These are phyloP conservation scores for Butyriboletus loyo DNA, from an alignment of 768 basidiomycete species.

Conservation along the genomic window DNA sequence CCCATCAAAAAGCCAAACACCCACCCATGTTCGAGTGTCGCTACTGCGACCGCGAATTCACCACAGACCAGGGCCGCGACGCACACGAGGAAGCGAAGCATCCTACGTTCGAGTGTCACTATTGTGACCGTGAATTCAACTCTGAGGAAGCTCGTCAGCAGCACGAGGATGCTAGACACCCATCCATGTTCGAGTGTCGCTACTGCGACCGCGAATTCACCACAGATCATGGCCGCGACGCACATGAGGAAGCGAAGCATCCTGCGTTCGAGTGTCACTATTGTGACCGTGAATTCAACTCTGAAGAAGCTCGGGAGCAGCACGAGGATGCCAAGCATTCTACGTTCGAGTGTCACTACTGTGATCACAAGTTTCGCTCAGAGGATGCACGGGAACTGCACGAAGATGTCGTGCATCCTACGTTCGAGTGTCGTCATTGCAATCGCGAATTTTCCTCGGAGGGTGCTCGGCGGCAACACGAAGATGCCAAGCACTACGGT, in stretches of 20 bases:
- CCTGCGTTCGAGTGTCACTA: neutral
- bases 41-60: neutral
- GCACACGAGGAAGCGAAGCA: neutral
- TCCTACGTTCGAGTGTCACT: neutral
- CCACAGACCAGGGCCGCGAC: constrained; percentile 1
- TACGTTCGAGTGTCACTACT: neutral
- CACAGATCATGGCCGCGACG: constrained; percentile 2
- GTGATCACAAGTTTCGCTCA: neutral
- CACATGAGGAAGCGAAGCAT: neutral
- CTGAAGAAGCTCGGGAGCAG: neutral
- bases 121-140: neutral
- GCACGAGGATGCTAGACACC: neutral
- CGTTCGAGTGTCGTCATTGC: constrained; percentile 13
- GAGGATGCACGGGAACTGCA: neutral
- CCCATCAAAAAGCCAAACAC: constrained; percentile 16
- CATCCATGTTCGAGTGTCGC: constrained; percentile 7
- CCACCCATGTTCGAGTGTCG: constrained; percentile 6
- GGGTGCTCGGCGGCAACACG: constrained; percentile 8
- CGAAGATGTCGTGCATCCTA: neutral
- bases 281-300: neutral
- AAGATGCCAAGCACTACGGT: neutral
- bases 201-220: neutral
- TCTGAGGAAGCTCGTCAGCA: neutral
- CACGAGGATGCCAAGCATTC: neutral
- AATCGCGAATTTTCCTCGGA: constrained; percentile 1